Base-by-base conservation (phyloP, 768 basidiomycete genomes). In the Suillus spraguei region DNA sequence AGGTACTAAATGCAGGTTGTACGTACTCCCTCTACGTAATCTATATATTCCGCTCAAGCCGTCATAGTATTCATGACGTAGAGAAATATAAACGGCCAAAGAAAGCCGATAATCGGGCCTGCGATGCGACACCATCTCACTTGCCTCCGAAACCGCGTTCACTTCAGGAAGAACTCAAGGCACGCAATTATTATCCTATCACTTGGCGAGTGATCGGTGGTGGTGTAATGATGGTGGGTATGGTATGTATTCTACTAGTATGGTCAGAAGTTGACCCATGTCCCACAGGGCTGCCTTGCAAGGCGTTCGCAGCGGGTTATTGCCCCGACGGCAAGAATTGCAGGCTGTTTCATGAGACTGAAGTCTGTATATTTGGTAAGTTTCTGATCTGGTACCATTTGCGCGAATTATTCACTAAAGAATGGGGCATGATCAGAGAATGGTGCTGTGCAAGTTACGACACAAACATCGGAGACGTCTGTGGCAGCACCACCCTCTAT, bases 181-280 rank as follows among this genome's bases (percentile, higher is more conserved):
- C 78, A 68, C 85, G 76, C 65, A 81, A 82, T 63, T 88, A 79
- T 71, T 87, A 85, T 67, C 89, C 89, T 33, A 80, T 92, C 53
- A 81, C 83, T 5, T 92, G 90, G 90, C 82, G 90, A 49, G 89
- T 92, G 14, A 88, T 92, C 59, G 89, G 90, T 0, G 90, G 90
- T 16, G 90, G 90, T 4, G 90, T 91, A n/a, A 80, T 84, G 74
- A 81, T 91, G 80, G 81, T 64, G 84, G 74, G 16, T 64, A 69
- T 14, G 63, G 74, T 75, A 64, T 67, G 73, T 69, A n/a, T 5
- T 56, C 33, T 61, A 28, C 28, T 28, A 28, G 28, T 28, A 35
- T 44, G 3, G 36, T 32, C 14, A 33, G 10, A 41, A 11, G 55
- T 41, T 39, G 20, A 59, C 36, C 11, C 60, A 16, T 28, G 39